These are phyloP conservation scores for Postia placenta DNA, from an alignment of 768 basidiomycete genomes.

Conservation along the genomic window DNA sequence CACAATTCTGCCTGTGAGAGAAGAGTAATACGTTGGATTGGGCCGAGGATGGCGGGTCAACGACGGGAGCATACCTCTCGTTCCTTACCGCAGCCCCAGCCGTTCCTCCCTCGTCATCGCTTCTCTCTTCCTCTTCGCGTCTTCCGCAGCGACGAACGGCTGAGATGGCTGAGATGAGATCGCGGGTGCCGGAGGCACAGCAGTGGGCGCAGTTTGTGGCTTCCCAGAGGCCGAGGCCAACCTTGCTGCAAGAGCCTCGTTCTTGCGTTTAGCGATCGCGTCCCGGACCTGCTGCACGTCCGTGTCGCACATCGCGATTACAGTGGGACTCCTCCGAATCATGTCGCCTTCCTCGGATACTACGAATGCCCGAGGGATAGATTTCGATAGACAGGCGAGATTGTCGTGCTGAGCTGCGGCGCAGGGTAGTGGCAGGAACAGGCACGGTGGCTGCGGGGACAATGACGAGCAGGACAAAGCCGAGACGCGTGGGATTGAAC, in stretches of 20 bases:
- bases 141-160: constrained; percentile 26
- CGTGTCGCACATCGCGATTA: constrained; percentile 67
- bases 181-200: background rate
- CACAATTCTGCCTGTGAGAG: too few relatives aligned
- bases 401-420: background rate
- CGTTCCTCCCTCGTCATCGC: constrained; percentile 29
- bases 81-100: constrained; percentile 24
- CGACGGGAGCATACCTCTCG: too few relatives aligned
- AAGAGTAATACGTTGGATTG: too few relatives aligned
- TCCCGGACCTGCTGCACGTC: constrained; percentile 79
- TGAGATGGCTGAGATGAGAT: background rate
- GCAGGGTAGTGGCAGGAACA: background rate
- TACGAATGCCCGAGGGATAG: background rate
- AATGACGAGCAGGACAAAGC: constrained; percentile 2
- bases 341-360: constrained; percentile 29
- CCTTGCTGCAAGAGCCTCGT: constrained; percentile 12
- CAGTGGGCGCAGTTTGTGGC: constrained; percentile 5
- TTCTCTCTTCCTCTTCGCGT: constrained; percentile 29
- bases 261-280: constrained; percentile 34
- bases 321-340: constrained; percentile 74
- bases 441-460: background rate
- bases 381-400: background rate
- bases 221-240: too few relatives aligned
- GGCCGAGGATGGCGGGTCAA: too few relatives aligned
- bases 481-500: constrained; percentile 2